Conservation (phyloP, 257 asterid species). For the Solanum pimpinellifolium region DNA sequence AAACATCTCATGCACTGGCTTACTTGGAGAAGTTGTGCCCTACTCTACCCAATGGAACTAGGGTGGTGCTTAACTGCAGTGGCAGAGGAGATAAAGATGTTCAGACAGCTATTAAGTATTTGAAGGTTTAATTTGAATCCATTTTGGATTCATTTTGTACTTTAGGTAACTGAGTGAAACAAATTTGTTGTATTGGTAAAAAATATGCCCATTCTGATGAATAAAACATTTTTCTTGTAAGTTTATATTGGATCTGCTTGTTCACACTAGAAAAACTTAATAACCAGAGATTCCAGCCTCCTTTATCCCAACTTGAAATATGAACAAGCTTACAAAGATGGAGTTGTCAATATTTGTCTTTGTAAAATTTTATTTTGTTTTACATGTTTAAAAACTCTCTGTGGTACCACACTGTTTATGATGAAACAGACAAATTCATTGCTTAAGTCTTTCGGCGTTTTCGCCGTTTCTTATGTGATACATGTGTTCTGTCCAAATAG, state of each 20-base stretch:
- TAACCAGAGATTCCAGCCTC: too few relatives aligned
- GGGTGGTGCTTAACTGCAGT: conserved; percentile 87
- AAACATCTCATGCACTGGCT: conserved; percentile 93
- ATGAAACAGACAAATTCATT: too few relatives aligned
- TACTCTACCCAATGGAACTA: conserved; percentile 60
- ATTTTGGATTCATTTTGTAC: background rate
- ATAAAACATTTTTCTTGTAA: background rate
- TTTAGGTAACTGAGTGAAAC: background rate
- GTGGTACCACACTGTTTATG: background rate
- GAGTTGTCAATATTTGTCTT: background rate
- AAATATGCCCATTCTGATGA: background rate
- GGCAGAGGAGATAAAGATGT: conserved; percentile 99
- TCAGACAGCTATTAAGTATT: conserved; percentile 60
- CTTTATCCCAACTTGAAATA: background rate
- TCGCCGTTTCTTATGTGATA: too few relatives aligned
- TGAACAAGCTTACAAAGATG: background rate
- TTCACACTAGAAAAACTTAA: background rate
- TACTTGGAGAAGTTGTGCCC: conserved; percentile 88
- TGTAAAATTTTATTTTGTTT: background rate
- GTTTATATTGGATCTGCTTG: background rate
- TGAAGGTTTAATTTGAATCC: conserved; percentile 26
- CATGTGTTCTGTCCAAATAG: too few relatives aligned
- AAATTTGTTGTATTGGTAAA: background rate
- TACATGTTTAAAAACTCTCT: background rate
- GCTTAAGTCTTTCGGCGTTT: too few relatives aligned